Base-by-base conservation (phyloP, 495 filamentous ascomycete species). In the Halenospora varia region DNA sequence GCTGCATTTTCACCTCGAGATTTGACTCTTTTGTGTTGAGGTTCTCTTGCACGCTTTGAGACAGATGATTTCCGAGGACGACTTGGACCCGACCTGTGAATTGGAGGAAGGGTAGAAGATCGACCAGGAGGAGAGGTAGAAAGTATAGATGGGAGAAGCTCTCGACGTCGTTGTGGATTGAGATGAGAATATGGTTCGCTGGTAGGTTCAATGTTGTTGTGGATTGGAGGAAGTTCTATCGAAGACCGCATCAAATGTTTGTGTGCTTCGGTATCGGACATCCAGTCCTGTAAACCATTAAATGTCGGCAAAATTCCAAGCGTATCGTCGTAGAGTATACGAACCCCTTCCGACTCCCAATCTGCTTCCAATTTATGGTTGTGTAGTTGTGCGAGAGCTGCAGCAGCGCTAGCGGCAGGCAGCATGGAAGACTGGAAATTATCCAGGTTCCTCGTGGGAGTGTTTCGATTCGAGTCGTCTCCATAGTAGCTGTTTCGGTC, bases 311-410 rank as follows among this genome's bases (percentile, higher is more conserved):
- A 23, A 49, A 20, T 20, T 54, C 53, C 45, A 52, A 18, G 25
- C 13, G 25, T 51, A 24, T 13, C 50, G 59, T 29, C 20, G 35
- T 48, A 13, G 3, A 59, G 35, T n/a, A 25, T 22, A 81, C 82
- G 73, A 77, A 95, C 90, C 73, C 80, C 80, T 66, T 95, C 91
- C 9, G 88, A 87, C 23, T 92, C 90, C 88, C 88, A 95, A 57
- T 92, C 90, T 2, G 81, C 80, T 18, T 91, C 87, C 48, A 87
- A 79, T 47, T 88, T 88, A 70, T 93, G 85, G 62, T 87, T 85
- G 71, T 95, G 90, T 65, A 96, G 77, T 73, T 94, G 88, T 46
- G 92, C 90, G 51, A 96, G 78, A 13, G 92, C 92, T 25, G 90
- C 89, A 23, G 92, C 92, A 22, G 89, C 89, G 51, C 83, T 91